phyloP scores from a whole-genome alignment of 345 rosid species.

The Hirschfeldia incana region DNA sequence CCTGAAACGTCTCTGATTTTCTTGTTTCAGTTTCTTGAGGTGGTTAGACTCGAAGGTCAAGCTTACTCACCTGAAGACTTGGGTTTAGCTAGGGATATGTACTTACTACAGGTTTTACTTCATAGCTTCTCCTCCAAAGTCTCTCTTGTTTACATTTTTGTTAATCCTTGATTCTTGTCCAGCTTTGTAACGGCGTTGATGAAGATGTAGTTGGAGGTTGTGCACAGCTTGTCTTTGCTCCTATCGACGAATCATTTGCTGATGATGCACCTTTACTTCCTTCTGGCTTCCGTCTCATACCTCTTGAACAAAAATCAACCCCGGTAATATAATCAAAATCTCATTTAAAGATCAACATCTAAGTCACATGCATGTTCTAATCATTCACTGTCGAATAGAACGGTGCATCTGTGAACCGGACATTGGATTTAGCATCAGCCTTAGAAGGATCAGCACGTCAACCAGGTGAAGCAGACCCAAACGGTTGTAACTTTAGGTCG shows the following conservation, averaged over 20 bases:
- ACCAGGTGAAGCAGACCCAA: constrained; percentile 54
- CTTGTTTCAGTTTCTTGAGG: constrained; percentile 72
- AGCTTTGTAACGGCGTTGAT: constrained; percentile 90
- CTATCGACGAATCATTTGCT: constrained; percentile 94
- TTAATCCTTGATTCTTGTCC: constrained; percentile 32
- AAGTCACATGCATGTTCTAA: neutral
- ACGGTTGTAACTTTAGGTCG: constrained; percentile 66
- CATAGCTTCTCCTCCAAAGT: no score
- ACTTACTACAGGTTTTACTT: constrained; percentile 69
- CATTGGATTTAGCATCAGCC: constrained; percentile 87
- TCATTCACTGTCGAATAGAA: constrained; percentile 46
- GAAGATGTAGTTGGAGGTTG: constrained; percentile 87
- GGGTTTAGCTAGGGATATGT: constrained; percentile 88
- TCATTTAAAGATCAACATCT: neutral
- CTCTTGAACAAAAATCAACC: constrained; percentile 78
- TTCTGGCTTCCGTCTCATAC: constrained; percentile 92
- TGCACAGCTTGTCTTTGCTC: constrained; percentile 97
- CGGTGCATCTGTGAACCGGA: constrained; percentile 62
- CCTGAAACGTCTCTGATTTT: constrained; percentile 2
- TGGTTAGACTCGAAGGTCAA: constrained; percentile 87
- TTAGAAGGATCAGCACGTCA: constrained; percentile 71
- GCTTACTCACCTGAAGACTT: constrained; percentile 89
- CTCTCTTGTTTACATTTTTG: no score
- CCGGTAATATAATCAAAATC: constrained; percentile 25
- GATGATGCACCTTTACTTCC: constrained; percentile 94